Conservation (phyloP, 1,139 yeast genomes). For the Ogataea hybrid region DNA sequence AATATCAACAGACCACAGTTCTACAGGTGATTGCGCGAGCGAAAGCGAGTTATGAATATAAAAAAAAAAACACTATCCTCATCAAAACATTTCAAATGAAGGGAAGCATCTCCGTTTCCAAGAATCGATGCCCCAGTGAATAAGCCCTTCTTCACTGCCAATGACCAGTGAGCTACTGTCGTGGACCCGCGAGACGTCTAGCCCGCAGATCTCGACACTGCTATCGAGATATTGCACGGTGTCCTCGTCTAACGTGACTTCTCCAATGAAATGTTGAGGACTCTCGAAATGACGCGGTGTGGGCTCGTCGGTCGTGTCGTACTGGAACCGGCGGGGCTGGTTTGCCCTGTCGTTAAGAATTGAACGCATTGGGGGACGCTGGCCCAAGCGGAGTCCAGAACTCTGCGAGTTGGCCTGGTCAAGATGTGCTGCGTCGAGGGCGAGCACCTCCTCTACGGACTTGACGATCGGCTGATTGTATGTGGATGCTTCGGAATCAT, state of each 20-base stretch:
- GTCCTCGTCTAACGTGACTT: neutral
- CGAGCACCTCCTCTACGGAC: slow-evolving; percentile 23
- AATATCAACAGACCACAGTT: slow-evolving; percentile 91
- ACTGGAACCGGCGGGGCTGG: slow-evolving; percentile 5
- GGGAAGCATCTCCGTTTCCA: slow-evolving; percentile 54
- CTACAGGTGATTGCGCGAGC: slow-evolving; percentile 51
- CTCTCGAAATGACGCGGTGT: neutral
- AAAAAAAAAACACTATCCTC: slow-evolving; percentile 1
- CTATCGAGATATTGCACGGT: slow-evolving; percentile 23
- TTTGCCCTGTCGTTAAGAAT: neutral
- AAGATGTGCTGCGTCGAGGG: slow-evolving; percentile 9
- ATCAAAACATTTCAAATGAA: slow-evolving; percentile 29
- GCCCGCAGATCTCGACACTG: slow-evolving; percentile 42
- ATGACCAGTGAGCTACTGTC: slow-evolving; percentile 40
- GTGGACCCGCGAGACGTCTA: slow-evolving; percentile 42
- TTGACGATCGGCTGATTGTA: slow-evolving; percentile 30
- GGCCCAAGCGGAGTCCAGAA: neutral
- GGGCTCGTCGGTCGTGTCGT: neutral
- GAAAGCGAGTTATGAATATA: slow-evolving; percentile 1
- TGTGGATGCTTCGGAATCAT: slow-evolving; percentile 16
- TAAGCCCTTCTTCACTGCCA: slow-evolving; percentile 47
- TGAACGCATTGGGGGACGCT: neutral
- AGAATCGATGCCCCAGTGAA: slow-evolving; percentile 49
- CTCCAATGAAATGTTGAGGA: neutral
- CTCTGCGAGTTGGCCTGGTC: slow-evolving; percentile 2